Base-by-base conservation (phyloP, 2,329 filamentous ascomycete species). In the Achaetomium macrosporum region DNA sequence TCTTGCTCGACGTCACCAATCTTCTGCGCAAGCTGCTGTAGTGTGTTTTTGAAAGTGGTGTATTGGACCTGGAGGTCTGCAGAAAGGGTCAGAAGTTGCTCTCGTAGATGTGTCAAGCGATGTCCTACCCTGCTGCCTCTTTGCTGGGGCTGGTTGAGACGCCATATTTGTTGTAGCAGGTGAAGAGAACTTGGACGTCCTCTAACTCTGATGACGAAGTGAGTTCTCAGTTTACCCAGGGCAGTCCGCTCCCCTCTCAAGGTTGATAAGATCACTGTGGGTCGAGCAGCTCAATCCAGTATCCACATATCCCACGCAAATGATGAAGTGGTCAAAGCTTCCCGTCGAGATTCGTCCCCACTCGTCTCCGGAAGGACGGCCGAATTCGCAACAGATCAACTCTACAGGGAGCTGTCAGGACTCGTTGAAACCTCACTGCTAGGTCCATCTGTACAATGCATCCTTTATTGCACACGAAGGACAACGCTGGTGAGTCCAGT, bases 1-100 rank as follows among this genome's bases (percentile, higher is more conserved):
- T 97, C 93, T 69, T 96, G 90, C 74, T 99, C 93, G 52, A 99
- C 91, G 67, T 97, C 91, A 39, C 93, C 93, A 63, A 99, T 96
- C 71, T 96, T 97, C 66, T 90, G 86, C 30, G 93, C 93, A 64
- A 99, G 84, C 66, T 93, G 88, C 72, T 97, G 92, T 54, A 99
- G 81, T 3, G 78, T 84, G 62, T 81, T 84, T 68, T 87, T 87
- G 72, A 83, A 92, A 71, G 84, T 89, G 61, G 81, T 81, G 69
- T 93, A 93, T 63, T 88, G 87, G 46, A 78, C 73, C 72, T 93
- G 88, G 61, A 93, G 81, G 68, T 93, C 88, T 93, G 63, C 25
- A 15, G 16, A 20, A 43, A 35, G 30, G 35, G 53, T 59, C 41
- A 60, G 54, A 47, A 39, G n/a, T 13, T 33, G 33, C 6, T 41